These are phyloP conservation scores for Cryptococcus maquisensis DNA, from an alignment of 1,284 basidiomycete genomes.

Conservation along the genomic window DNA sequence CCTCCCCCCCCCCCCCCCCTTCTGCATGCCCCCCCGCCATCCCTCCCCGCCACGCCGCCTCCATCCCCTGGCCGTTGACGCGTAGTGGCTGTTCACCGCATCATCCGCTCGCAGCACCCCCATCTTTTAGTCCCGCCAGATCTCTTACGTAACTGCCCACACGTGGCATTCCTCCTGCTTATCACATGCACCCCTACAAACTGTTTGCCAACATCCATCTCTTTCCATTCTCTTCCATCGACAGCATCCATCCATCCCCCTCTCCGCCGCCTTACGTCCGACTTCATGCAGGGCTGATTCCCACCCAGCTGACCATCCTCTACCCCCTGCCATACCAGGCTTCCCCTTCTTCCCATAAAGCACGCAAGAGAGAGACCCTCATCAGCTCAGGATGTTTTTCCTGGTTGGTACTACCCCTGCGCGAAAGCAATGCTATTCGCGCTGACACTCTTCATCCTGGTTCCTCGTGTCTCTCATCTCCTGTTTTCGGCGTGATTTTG, in stretches of 20 bases:
- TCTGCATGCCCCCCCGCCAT: too few relatives aligned
- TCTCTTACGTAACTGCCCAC: not conserved
- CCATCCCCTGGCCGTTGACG: too few relatives aligned
- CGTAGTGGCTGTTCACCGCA: too few relatives aligned
- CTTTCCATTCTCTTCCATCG: not conserved
- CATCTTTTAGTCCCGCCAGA: not conserved
- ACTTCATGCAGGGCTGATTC: conserved; percentile 1
- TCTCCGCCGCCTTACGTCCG: not conserved
- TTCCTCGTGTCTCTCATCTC: conserved; percentile 4
- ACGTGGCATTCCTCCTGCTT: not conserved
- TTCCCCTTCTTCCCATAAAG: not conserved
- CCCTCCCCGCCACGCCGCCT: too few relatives aligned
- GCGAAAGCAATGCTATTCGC: conserved; percentile 14
- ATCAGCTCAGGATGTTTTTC: conserved; percentile 41
- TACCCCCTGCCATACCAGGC: not conserved
- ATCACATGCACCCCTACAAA: not conserved
- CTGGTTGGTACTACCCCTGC: conserved; percentile 38
- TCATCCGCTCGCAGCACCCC: not conserved
- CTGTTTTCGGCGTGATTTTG: conserved; percentile 4
- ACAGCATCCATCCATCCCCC: conserved; percentile 1
- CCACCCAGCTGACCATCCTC: not conserved
- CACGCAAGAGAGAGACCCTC: not conserved
- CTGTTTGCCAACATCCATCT: not conserved
- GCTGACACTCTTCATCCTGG: conserved; percentile 20
- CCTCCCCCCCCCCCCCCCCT: too few relatives aligned